A percentile compares a stretch with the other conserved stretches of the same genome.
Evolutionary conservation across 1,139 yeast genomes (phyloP).

Genomic region (Petasospora fabianii): DNA sequence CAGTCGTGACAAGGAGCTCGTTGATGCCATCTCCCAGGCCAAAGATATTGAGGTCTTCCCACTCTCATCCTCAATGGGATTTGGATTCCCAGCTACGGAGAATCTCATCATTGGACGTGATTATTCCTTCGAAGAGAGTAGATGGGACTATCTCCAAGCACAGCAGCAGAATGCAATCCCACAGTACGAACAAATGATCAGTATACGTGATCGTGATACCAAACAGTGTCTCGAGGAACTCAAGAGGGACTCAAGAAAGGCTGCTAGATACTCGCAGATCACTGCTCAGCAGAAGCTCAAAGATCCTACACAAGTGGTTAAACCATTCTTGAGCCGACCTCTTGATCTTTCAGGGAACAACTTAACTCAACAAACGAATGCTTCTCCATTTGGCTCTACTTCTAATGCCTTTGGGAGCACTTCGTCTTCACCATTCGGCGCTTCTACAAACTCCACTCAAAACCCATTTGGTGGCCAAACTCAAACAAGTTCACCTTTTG

Average conservation of each 20-base stretch:
- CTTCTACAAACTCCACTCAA: slow-evolving; percentile 10
- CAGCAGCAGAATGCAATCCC: slow-evolving; percentile 34
- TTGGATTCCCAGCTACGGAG: slow-evolving; percentile 35
- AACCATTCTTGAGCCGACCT: slow-evolving; percentile 40
- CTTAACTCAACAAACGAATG: too few species aligned
- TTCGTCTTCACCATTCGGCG: not conserved
- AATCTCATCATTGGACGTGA: slow-evolving; percentile 52
- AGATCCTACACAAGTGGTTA: slow-evolving; percentile 28
- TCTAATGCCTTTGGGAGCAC: too few species aligned
- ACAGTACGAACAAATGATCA: slow-evolving; percentile 39
- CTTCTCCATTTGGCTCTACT: slow-evolving; percentile 21
- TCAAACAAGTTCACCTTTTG: slow-evolving; percentile 4
- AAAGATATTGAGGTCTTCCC: slow-evolving; percentile 23
- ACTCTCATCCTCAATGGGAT: slow-evolving; percentile 35
- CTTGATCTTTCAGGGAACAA: slow-evolving; percentile 26
- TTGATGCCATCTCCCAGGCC: slow-evolving; percentile 28
- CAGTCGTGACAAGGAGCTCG: slow-evolving; percentile 28
- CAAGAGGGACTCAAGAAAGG: slow-evolving; percentile 40
- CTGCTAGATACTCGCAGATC: slow-evolving; percentile 55
- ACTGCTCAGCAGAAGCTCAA: slow-evolving; percentile 36
- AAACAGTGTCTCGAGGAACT: slow-evolving; percentile 40
- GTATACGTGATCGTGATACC: slow-evolving; percentile 45
- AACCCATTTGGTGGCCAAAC: slow-evolving; percentile 13
- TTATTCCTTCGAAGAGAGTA: slow-evolving; percentile 52
- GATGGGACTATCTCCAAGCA: slow-evolving; percentile 47